phyloP scores from a whole-genome alignment of 305 asterid genomes.

The Galium porrigens region DNA sequence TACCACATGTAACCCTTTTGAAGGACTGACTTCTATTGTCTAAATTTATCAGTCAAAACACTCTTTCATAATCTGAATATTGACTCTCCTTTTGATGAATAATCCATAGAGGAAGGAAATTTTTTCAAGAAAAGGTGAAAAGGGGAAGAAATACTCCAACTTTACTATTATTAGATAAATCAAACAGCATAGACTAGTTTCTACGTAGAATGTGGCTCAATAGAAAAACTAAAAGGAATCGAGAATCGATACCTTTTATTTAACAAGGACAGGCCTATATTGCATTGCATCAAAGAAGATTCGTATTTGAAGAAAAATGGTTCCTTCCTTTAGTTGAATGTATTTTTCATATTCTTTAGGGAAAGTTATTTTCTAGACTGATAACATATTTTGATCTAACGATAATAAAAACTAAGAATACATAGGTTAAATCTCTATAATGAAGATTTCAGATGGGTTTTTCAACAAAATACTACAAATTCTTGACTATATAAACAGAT shows the following conservation, averaged over 20 bases:
- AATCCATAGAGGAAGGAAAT: background rate
- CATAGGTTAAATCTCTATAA: too few species aligned
- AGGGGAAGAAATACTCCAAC: background rate
- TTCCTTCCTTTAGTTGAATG: background rate
- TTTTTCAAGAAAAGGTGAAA: background rate
- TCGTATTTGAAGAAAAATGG: background rate
- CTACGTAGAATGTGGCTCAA: background rate
- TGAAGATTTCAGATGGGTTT: background rate
- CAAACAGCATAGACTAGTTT: background rate
- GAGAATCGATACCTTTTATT: background rate
- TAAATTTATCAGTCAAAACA: background rate
- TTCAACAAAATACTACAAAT: background rate
- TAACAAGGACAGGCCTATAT: background rate
- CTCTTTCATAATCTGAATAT: background rate
- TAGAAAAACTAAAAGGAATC: background rate
- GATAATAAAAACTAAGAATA: background rate
- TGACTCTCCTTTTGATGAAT: background rate
- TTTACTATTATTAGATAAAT: background rate
- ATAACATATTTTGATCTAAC: background rate
- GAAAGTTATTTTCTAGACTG: background rate
- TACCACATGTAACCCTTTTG: constrained; percentile 9
- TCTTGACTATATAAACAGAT: background rate
- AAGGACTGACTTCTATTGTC: constrained; percentile 6
- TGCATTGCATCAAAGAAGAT: background rate
- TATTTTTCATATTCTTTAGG: background rate